Percentiles rank a stretch among this genome's conserved stretches.
These are phyloP conservation scores for Fusarium praegraminearum DNA, from an alignment of 2,329 filamentous ascomycete species.

Conservation along the genomic window DNA sequence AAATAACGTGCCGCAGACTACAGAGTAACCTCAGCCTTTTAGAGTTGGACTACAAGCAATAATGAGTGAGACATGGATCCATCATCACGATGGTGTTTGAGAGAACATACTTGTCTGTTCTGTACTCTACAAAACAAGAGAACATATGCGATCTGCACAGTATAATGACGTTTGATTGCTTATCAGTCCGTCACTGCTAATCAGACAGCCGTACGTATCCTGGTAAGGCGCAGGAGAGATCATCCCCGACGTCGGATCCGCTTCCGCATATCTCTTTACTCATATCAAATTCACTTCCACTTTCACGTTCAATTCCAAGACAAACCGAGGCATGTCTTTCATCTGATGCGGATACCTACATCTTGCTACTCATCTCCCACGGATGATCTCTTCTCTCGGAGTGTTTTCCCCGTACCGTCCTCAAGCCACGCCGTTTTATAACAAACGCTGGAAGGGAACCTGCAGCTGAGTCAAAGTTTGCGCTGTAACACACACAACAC, in stretches of 20 bases:
- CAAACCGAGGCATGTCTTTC: constrained; percentile 4
- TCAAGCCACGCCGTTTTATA: not conserved
- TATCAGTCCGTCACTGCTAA: not conserved
- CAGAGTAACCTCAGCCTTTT: not conserved
- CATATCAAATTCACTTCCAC: not conserved
- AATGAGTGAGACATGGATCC: not conserved
- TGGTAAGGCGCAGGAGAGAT: constrained; percentile 9
- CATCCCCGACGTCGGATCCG: not conserved
- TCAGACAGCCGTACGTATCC: constrained; percentile 22
- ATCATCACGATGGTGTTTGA: not conserved
- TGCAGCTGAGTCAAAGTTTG: not conserved
- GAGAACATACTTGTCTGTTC: not conserved
- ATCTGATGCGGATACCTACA: not conserved
- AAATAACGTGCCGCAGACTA: not conserved
- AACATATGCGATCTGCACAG: not conserved
- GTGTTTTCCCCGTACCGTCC: not conserved
- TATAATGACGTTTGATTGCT: constrained; percentile 8
- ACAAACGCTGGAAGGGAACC: not conserved
- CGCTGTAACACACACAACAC: not conserved
- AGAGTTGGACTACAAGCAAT: not conserved
- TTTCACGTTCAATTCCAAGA: not conserved
- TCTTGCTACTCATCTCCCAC: not conserved
- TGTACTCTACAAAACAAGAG: not conserved
- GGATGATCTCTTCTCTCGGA: not conserved
- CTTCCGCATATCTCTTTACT: not conserved